Percentiles rank a stretch among this genome's conserved stretches.
phyloP scores from a whole-genome alignment of 2,329 filamentous ascomycete species.

The Penicillium sp. region DNA sequence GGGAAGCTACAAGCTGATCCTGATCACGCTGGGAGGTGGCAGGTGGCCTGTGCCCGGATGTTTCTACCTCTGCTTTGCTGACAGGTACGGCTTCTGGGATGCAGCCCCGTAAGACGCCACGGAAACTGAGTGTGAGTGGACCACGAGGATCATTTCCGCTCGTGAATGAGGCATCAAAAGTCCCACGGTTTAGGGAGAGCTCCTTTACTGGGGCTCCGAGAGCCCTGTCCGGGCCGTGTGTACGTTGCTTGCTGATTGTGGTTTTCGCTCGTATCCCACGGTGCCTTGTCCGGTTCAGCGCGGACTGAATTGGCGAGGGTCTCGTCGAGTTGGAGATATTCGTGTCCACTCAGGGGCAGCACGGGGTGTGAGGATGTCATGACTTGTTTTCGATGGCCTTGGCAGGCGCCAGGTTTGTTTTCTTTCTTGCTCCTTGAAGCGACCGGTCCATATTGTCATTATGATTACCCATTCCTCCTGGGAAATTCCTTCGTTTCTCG shows the following conservation, averaged over 20 bases:
- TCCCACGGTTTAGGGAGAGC: constrained; percentile 7
- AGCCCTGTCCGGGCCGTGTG: constrained; percentile 9
- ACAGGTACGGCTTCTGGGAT: constrained; percentile 27
- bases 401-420: constrained; percentile 3
- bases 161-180: constrained; percentile 9
- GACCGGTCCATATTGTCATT: constrained; percentile 24
- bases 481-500: constrained; percentile 8
- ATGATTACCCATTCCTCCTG: constrained; percentile 20
- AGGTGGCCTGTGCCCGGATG: constrained; percentile 18
- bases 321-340: constrained; percentile 17
- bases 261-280: constrained; percentile 8
- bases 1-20: constrained; percentile 24
- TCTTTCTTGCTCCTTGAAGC: constrained; percentile 16
- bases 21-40: constrained; percentile 24
- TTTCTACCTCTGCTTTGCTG: constrained; percentile 18
- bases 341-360: constrained; percentile 6
- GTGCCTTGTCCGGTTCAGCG: constrained; percentile 1
- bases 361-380: constrained; percentile 1
- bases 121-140: constrained; percentile 16
- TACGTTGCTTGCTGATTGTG: constrained; percentile 16
- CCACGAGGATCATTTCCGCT: constrained; percentile 18
- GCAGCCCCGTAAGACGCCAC: constrained; percentile 27
- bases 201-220: constrained; percentile 5
- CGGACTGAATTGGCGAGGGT: constrained; percentile 8
- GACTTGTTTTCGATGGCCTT: constrained; percentile 8